Evolutionary conservation across 75 land plant genomes (phyloP).

Genomic region (Chamaecyparis obtusa): DNA sequence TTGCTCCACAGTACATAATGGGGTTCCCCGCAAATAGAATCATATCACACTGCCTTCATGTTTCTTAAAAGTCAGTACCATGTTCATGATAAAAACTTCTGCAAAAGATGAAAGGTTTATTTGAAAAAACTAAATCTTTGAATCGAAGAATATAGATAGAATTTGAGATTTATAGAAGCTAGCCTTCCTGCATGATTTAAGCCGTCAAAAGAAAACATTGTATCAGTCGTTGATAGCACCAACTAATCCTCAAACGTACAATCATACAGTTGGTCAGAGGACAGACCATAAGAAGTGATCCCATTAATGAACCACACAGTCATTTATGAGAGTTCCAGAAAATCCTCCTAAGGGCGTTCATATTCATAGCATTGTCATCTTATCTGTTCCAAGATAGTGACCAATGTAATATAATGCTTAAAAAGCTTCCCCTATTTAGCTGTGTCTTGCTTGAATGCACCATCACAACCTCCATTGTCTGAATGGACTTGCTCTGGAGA

Average conservation of each 20-base stretch:
- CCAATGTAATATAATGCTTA: slow-evolving; percentile 68
- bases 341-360: slow-evolving; percentile 91
- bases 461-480: slow-evolving; percentile 48
- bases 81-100: too few relatives aligned
- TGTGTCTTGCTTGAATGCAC: slow-evolving; percentile 64
- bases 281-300: slow-evolving; percentile 68
- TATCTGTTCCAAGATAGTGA: slow-evolving; percentile 56
- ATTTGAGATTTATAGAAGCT: too few relatives aligned
- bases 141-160: too few relatives aligned
- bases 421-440: slow-evolving; percentile 53
- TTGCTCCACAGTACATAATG: too few relatives aligned
- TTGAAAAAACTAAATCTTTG: too few relatives aligned
- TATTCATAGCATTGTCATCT: slow-evolving; percentile 86
- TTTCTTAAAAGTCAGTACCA: too few relatives aligned
- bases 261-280: slow-evolving; percentile 35
- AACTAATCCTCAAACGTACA: slow-evolving; percentile 80
- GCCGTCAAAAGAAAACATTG: neutral
- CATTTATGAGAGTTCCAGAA: slow-evolving; percentile 64
- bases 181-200: too few relatives aligned
- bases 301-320: slow-evolving; percentile 93
- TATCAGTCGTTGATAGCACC: slow-evolving; percentile 90
- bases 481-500: slow-evolving; percentile 56
- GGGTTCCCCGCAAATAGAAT: too few relatives aligned
- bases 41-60: too few relatives aligned
- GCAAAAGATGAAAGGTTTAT: too few relatives aligned